A percentile compares a stretch with the other conserved stretches of the same genome.
Conservation (phyloP, 306 rosid species). For the Quillaja saponaria region DNA sequence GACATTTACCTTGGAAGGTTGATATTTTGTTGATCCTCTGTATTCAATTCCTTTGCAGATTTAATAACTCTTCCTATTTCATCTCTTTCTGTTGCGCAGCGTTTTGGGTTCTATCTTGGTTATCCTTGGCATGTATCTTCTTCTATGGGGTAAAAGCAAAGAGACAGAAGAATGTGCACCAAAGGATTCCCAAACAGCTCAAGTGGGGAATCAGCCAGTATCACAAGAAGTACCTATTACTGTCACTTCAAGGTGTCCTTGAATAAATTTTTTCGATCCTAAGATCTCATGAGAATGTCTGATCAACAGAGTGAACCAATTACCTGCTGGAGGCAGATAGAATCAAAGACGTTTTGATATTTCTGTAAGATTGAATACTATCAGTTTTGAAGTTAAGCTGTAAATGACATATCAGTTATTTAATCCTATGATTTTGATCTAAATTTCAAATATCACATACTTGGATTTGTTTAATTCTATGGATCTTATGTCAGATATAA, state of each 20-base stretch:
- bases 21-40: constrained; percentile 25
- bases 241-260: constrained; percentile 4
- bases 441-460: background rate
- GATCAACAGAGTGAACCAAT: constrained; percentile 7
- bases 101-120: constrained; percentile 68
- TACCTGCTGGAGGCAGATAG: background rate
- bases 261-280: constrained; percentile 2
- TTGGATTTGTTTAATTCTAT: background rate
- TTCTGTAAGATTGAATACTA: background rate
- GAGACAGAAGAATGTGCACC: constrained; percentile 36
- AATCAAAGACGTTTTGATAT: background rate
- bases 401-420: background rate
- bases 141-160: constrained; percentile 73
- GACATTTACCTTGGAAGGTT: constrained; percentile 85
- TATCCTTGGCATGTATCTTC: constrained; percentile 76
- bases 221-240: constrained; percentile 27
- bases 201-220: constrained; percentile 39
- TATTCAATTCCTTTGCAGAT: background rate
- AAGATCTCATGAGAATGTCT: constrained; percentile 1
- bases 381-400: constrained; percentile 1
- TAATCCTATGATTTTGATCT: background rate
- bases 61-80: constrained; percentile 23
- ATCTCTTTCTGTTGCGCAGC: constrained; percentile 45
- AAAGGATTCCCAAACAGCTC: constrained; percentile 48
- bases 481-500: background rate